Evolutionary conservation across 2,329 filamentous ascomycete species (phyloP), one percentile per base, ranked within the genome.

Genomic region (Neoascochyta sp.): DNA sequence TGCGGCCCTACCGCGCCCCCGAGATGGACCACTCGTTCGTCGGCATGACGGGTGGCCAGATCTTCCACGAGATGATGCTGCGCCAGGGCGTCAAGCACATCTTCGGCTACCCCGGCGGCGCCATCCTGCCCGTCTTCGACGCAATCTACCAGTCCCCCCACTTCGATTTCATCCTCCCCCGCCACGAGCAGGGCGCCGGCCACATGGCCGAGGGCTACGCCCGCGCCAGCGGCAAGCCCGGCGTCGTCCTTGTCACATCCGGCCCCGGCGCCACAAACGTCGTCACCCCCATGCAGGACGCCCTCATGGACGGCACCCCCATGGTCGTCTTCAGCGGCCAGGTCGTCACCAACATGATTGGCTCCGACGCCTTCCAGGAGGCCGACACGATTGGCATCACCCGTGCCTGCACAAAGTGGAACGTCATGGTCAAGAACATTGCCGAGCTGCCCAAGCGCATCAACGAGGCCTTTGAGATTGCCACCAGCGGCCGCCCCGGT

Each of bases 31-130:
- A 73, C 50, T 70, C 67, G 39, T 94, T 96, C 65, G 87, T 96
- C 57, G 90, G 90, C 43, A 90, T 89, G 75, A 94, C 80, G 27
- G 90, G 92, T 60, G 92, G 92, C 60, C 83, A 95, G 66, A 95
- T 96, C 52, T 95, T 96, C 67, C 89, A 96, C 66, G 90, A 96
- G 69, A 96, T 96, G 90, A 95, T 98, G 89, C 75, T 94, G 41
- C 77, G 90, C 57, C 85, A 90, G 52, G 78, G 74, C 51, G 90
- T 98, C 34, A 92, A 95, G 71, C 87, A 95, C 64, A 78, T 96
- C 58, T 96, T 74, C 41, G 70, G 70, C 21, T 96, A 96, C 68
- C 86, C 90, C 47, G 90, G 90, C 54, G 90, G 92, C 61, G 89
- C 92, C 47, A 96, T 96, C 67, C 81, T 96, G 19, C 92, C 92